Evolutionary conservation across 164 flowering plant genomes (phyloP), one percentile per base, ranked within the genome.

Genomic region (Umbellularia californica): DNA sequence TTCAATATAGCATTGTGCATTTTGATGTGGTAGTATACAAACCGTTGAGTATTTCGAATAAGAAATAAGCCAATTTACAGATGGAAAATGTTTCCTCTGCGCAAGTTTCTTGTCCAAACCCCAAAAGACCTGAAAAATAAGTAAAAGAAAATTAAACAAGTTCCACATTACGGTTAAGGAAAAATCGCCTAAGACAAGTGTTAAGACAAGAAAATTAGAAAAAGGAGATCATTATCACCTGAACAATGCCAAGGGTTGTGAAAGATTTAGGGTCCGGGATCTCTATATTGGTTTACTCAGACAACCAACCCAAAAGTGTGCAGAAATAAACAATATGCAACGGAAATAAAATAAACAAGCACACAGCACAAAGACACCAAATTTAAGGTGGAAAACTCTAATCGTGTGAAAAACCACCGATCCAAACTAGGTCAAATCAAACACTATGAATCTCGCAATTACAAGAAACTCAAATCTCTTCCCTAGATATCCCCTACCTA

Each of bases 31-130:
- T 13, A 15, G 25, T 25, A 27, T 22, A 74, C 64, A 50, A 5
- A 95, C 99, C 84, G 85, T 78, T 74, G 99, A 85, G 82, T 95
- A 95, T 82, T 95, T 95, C 6, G 99, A 95, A 84, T 93, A 93
- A 47, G 99, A 95, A 76, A 95, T 95, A 33, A 93, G 95, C 99
- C 99, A 95, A 81, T 95, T 95, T 5, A 95, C 99, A 76, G 99
- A 93, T 20, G 99, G 99, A 75, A 95, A 95, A 85, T 95, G 99
- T 77, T 95, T 95, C 83, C 98, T 89, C 84, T 95, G 99, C n/a
- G 99, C 99, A 80, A 95, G 91, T 79, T 95, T 95, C 86, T 95
- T 95, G 85, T 95, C 99, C 66, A 95, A 87, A 81, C 99, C 99
- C 99, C 99, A 95, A 84, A 95, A 95, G 74, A 95, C 99, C 99